phyloP scores from a whole-genome alignment of 2,329 filamentous ascomycete genomes.

The Botrytis fragariae region DNA sequence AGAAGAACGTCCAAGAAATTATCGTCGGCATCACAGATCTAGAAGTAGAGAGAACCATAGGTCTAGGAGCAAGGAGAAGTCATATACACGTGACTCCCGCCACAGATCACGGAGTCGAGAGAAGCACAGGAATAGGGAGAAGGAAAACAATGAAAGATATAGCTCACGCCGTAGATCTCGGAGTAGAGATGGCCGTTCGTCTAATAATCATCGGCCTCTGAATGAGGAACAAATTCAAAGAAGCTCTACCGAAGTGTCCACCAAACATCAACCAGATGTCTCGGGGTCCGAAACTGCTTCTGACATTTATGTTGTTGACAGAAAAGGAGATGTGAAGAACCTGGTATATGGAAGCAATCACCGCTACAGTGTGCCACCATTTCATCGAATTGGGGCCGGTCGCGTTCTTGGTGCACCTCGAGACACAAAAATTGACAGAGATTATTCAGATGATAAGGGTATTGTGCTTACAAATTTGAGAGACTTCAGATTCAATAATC shows the following conservation, averaged over 20 bases:
- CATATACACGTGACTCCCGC: not conserved
- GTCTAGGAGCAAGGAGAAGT: constrained; percentile 7
- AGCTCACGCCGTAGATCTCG: not conserved
- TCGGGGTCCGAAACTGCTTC: constrained; percentile 13
- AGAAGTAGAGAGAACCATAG: constrained; percentile 12
- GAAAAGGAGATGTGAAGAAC: constrained; percentile 73
- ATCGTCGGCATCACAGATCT: constrained; percentile 19
- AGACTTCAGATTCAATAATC: constrained; percentile 36
- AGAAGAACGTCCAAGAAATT: constrained; percentile 5
- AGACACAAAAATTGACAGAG: constrained; percentile 64
- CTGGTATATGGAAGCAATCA: constrained; percentile 72
- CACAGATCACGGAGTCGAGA: constrained; percentile 12
- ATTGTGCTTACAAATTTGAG: constrained; percentile 46
- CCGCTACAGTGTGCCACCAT: constrained; percentile 67
- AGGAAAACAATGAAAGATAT: constrained; percentile 27
- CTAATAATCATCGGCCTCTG: not conserved
- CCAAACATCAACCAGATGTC: constrained; percentile 16
- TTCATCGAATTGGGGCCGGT: constrained; percentile 67
- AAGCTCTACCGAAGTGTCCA: not conserved
- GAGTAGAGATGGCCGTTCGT: constrained; percentile 18
- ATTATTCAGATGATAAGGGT: constrained; percentile 49
- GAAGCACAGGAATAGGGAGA: constrained; percentile 17
- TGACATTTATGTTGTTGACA: constrained; percentile 62
- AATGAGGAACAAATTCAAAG: not conserved
- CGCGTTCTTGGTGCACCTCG: constrained; percentile 64